phyloP scores from a whole-genome alignment of 306 rosid species.

The Fragaria ananassa region DNA sequence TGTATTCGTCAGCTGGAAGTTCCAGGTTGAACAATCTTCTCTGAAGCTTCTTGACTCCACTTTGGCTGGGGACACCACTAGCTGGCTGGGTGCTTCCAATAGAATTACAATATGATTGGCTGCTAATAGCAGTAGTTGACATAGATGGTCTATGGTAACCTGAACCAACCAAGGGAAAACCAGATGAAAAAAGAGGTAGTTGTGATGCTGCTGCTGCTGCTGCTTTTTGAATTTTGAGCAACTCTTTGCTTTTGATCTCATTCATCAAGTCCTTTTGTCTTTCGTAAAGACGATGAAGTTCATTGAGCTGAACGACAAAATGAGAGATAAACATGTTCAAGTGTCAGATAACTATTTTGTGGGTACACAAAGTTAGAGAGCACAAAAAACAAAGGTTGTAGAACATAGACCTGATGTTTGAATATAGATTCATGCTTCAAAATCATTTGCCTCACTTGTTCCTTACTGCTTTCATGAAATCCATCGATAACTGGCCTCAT shows the following conservation, averaged over 20 bases:
- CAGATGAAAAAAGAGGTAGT: constrained; percentile 22
- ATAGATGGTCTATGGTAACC: constrained; percentile 16
- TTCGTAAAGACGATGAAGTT: constrained; percentile 47
- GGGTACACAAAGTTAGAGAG: not conserved
- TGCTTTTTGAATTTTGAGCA: constrained; percentile 7
- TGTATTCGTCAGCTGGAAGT: constrained; percentile 31
- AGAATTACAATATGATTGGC: constrained; percentile 22
- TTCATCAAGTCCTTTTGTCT: constrained; percentile 49
- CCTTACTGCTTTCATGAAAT: constrained; percentile 21
- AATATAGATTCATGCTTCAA: constrained; percentile 36
- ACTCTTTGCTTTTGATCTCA: constrained; percentile 27
- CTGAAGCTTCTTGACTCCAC: constrained; percentile 13
- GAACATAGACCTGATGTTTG: constrained; percentile 32
- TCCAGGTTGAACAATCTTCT: constrained; percentile 39
- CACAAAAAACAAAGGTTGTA: not conserved
- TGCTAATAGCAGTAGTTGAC: constrained; percentile 22
- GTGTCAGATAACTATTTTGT: not conserved
- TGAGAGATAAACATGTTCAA: not conserved
- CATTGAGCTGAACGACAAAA: constrained; percentile 36
- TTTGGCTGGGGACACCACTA: constrained; percentile 13
- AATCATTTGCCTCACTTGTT: constrained; percentile 32
- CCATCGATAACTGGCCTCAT: constrained; percentile 4
- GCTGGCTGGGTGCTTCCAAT: constrained; percentile 20
- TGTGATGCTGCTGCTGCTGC: constrained; percentile 29
- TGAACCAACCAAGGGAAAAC: constrained; percentile 25